phyloP scores from a whole-genome alignment of 306 rosid species.

The Hylodesmum podocarpum region DNA sequence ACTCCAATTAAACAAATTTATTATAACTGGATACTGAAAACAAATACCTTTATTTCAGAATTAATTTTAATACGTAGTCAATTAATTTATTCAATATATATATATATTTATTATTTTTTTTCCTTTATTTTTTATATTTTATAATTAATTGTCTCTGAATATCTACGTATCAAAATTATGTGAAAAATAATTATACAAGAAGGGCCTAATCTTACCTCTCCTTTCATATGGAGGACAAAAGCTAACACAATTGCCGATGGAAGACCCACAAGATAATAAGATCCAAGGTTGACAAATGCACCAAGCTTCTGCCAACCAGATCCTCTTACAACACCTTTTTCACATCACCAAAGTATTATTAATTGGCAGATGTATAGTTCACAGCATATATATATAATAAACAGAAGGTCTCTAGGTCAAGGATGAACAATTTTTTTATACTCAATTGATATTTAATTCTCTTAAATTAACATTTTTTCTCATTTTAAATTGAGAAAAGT shows the following conservation, averaged over 20 bases:
- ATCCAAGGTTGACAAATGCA: slow-evolving; percentile 33
- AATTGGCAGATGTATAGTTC: too few species aligned
- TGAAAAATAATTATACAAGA: too few species aligned
- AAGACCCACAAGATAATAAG: neutral
- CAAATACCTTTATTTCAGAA: too few species aligned
- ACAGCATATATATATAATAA: too few species aligned
- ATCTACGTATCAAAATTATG: too few species aligned
- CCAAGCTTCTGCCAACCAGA: slow-evolving; percentile 44
- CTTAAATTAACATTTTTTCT: neutral
- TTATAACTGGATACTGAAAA: too few species aligned
- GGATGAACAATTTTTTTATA: neutral
- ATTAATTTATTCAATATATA: too few species aligned
- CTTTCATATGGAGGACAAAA: slow-evolving; percentile 28
- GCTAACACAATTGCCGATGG: slow-evolving; percentile 26
- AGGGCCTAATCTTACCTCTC: slow-evolving; percentile 1
- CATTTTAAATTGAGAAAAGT: neutral
- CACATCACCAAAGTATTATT: neutral
- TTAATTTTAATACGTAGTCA: too few species aligned
- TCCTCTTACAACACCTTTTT: slow-evolving; percentile 36
- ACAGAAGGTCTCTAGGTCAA: neutral
- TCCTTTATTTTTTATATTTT: too few species aligned
- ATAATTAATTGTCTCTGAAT: too few species aligned
- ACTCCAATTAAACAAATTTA: neutral
- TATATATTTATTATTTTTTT: too few species aligned
- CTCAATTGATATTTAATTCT: neutral